phyloP scores from a whole-genome alignment of 2,329 filamentous ascomycete genomes.

The Pestalotiopsis sp. region DNA sequence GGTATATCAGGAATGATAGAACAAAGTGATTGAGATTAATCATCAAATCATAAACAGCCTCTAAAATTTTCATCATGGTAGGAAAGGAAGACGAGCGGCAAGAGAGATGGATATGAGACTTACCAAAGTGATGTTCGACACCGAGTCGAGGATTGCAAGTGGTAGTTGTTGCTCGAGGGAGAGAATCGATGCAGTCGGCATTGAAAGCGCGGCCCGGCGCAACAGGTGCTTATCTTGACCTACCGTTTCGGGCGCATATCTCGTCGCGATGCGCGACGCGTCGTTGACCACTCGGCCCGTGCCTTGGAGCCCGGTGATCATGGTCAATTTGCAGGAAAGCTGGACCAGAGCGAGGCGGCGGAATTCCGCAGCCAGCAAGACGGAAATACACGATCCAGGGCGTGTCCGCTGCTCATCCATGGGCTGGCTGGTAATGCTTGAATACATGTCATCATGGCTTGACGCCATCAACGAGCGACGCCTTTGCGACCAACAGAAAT shows the following conservation, averaged over 20 bases:
- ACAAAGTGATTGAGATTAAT: conserved; percentile 33
- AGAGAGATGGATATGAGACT: neutral
- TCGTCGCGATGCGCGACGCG: neutral
- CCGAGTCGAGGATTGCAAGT: neutral
- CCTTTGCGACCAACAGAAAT: no score
- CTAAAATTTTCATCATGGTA: conserved; percentile 34
- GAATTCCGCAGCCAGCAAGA: neutral
- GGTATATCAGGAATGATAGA: conserved; percentile 31
- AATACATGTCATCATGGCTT: no score
- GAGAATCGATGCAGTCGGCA: neutral
- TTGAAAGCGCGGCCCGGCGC: neutral
- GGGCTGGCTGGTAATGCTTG: neutral
- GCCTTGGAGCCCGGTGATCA: neutral
- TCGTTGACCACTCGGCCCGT: neutral
- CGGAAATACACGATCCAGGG: neutral
- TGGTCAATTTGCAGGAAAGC: neutral
- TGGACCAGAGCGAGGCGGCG: neutral
- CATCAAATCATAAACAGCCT: conserved; percentile 41
- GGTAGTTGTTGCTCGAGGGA: neutral
- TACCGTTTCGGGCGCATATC: neutral
- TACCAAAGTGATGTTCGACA: neutral
- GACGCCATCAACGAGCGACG: neutral
- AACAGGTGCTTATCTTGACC: neutral
- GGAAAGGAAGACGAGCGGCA: neutral
- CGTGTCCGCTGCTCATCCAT: neutral